A percentile compares a stretch with the other conserved stretches of the same genome.
These are phyloP conservation scores for Petunia hybrid DNA, from an alignment of 305 asterid species.

Conservation along the genomic window DNA sequence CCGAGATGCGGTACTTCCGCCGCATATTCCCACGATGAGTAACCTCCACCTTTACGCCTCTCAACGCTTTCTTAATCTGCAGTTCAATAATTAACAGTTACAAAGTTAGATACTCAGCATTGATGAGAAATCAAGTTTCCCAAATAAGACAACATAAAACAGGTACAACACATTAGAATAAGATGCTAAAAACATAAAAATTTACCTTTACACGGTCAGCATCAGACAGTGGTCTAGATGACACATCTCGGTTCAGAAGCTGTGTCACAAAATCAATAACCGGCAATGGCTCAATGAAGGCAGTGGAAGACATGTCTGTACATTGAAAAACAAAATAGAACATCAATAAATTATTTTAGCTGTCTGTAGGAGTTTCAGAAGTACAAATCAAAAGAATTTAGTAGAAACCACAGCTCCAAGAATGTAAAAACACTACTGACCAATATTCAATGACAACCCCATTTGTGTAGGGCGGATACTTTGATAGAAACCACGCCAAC, in stretches of 20 bases:
- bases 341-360: not conserved
- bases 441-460: constrained; percentile 94
- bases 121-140: not conserved
- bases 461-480: constrained; percentile 99
- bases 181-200: not conserved
- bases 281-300: constrained; percentile 94
- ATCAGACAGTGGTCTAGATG: constrained; percentile 80
- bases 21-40: constrained; percentile 96
- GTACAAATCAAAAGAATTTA: not conserved
- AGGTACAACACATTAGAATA: not conserved
- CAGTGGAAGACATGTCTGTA: constrained; percentile 98
- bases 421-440: constrained; percentile 48
- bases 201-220: constrained; percentile 96
- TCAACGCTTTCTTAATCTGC: constrained; percentile 86
- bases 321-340: not conserved
- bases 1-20: constrained; percentile 81
- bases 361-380: not conserved
- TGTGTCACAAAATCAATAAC: constrained; percentile 84
- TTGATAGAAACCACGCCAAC: constrained; percentile 99
- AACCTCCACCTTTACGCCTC: constrained; percentile 94
- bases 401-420: not conserved
- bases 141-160: not conserved
- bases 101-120: not conserved
- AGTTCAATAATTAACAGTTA: not conserved
- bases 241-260: constrained; percentile 82